Evolutionary conservation across 768 basidiomycete genomes (phyloP), one percentile per base, ranked within the genome.

Genomic region (Podaxis sp.): DNA sequence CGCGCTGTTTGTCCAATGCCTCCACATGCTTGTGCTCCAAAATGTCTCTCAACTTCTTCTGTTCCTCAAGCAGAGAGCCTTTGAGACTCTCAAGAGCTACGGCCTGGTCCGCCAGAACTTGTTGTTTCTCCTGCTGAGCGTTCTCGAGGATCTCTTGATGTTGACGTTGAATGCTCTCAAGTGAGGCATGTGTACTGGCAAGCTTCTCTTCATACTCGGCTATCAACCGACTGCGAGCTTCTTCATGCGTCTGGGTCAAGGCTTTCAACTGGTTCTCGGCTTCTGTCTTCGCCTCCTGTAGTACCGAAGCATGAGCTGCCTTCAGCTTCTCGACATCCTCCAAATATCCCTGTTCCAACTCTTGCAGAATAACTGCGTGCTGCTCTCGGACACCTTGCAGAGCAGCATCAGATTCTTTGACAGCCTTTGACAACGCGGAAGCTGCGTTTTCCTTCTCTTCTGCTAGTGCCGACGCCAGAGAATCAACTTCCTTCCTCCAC

Each of bases 311-410:
- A 66, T 91, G 87, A 4, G 75, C 70, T 5, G 70, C 71, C 68
- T 80, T 79, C 61, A 89, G 69, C 32, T 76, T 70, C 5, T 75
- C 69, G n/a, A 83, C 62, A 48, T 88, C 85, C 61, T 79, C 79
- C 50, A 82, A 77, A 64, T 91, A 87, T 7, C 77, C 76, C 37
- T 72, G 78, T 64, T 84, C 81, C 36, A 88, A 65, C 59, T 86
- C 83, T 55, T 79, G 73, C 6, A 92, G 73, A 44, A 83, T 71
- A 1, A 70, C 65, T 4, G 80, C 77, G 54, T 90, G 85, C 62
- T 85, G 81, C 67, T 86, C 82, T 74, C 79, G 74, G 70, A 68
- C 71, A 73, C 61, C 70, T 65, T 61, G 63, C 55, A 69, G 23
- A 23, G 63, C 47, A 5, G 58, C 51, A 23, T 64, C 65, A 10